A percentile compares a stretch with the other conserved stretches of the same genome.
These are phyloP conservation scores for Rossbeevera mucosa DNA, from an alignment of 768 basidiomycete species.

Conservation along the genomic window DNA sequence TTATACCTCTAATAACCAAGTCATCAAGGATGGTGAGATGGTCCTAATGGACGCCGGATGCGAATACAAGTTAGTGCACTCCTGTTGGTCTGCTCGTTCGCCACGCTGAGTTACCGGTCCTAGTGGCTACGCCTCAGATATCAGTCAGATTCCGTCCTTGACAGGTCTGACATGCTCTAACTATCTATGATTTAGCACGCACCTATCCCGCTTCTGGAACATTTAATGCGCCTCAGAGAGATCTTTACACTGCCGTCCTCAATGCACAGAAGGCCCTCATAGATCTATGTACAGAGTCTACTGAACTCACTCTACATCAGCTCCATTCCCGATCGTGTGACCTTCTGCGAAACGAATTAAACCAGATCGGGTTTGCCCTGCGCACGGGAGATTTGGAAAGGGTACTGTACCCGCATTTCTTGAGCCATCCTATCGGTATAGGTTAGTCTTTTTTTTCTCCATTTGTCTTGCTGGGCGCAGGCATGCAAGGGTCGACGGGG, in stretches of 20 bases:
- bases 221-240: conserved; percentile 76
- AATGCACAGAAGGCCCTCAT: conserved; percentile 67
- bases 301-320: conserved; percentile 59
- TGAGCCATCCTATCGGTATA: conserved; percentile 90
- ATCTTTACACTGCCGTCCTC: conserved; percentile 79
- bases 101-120: conserved; percentile 5
- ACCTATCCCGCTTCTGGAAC: conserved; percentile 83
- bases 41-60: conserved; percentile 90
- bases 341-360: conserved; percentile 65
- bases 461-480: not conserved
- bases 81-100: not conserved
- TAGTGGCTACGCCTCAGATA: conserved; percentile 92
- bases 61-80: conserved; percentile 69
- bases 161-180: conserved; percentile 4
- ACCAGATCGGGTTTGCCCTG: conserved; percentile 48
- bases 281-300: conserved; percentile 51
- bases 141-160: conserved; percentile 50
- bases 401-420: conserved; percentile 83
- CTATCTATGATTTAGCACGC: conserved; percentile 47
- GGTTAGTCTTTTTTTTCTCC: conserved; percentile 40
- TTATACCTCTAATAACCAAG: conserved; percentile 87
- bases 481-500: conserved; percentile 6
- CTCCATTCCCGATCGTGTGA: conserved; percentile 73
- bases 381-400: conserved; percentile 58
- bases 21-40: conserved; percentile 65